Evolutionary conservation across 169 alveolate species (phyloP).

Genomic region (Theileria sp.): DNA sequence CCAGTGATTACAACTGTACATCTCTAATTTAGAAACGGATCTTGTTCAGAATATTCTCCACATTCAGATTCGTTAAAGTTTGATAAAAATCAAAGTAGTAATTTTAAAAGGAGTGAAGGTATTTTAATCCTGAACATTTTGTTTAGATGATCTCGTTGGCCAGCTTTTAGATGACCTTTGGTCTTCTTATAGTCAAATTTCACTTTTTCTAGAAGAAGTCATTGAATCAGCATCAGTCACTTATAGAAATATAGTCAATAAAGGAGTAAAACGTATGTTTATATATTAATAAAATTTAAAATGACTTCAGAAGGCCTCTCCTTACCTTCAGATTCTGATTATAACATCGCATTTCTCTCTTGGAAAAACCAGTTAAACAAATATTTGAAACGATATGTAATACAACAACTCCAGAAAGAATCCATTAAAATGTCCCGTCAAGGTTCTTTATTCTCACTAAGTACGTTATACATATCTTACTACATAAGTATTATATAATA

Average conservation of each 20-base stretch:
- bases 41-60: not conserved
- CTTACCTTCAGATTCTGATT: slow-evolving; percentile 36
- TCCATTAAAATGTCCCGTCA: slow-evolving; percentile 26
- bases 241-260: slow-evolving; percentile 26
- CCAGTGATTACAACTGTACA: not conserved
- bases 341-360: slow-evolving; percentile 26
- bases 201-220: slow-evolving; percentile 39
- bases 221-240: slow-evolving; percentile 40
- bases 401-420: slow-evolving; percentile 2
- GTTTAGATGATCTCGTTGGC: slow-evolving; percentile 42
- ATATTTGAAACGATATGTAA: slow-evolving; percentile 22
- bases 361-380: slow-evolving; percentile 54
- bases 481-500: not conserved
- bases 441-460: slow-evolving; percentile 30
- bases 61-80: not conserved
- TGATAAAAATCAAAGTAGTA: not conserved
- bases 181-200: slow-evolving; percentile 30
- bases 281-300: not conserved
- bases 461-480: not conserved
- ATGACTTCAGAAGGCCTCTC: slow-evolving; percentile 36
- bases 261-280: slow-evolving; percentile 48
- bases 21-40: not conserved
- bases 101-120: slow-evolving; percentile 39
- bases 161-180: slow-evolving; percentile 55
- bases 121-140: not conserved